Percentiles rank a stretch among this genome's conserved stretches.
phyloP scores from a whole-genome alignment of 345 rosid species.

The Nasturtium officinale region DNA sequence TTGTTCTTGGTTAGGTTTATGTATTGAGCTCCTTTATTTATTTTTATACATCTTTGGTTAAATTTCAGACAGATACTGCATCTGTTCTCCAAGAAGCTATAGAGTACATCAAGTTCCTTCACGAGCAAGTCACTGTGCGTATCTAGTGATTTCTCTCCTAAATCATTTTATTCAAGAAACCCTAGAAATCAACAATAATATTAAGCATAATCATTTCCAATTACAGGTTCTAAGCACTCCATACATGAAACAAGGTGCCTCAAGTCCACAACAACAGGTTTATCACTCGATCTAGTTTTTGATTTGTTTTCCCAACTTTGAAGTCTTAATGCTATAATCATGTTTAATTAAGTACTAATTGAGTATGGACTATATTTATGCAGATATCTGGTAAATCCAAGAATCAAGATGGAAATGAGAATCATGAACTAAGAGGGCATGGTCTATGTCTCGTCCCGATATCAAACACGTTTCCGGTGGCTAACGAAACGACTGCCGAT shows the following conservation, averaged over 20 bases:
- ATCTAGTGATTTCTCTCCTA: constrained; percentile 3
- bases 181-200: constrained; percentile 13
- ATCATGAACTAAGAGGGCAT: constrained; percentile 67
- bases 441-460: constrained; percentile 88
- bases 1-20: constrained; percentile 11
- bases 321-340: constrained; percentile 4
- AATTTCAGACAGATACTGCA: constrained; percentile 88
- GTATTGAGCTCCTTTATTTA: constrained; percentile 2
- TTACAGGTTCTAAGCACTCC: constrained; percentile 74
- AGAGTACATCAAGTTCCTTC: constrained; percentile 84
- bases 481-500: constrained; percentile 76
- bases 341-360: constrained; percentile 9
- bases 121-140: constrained; percentile 82
- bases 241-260: constrained; percentile 76
- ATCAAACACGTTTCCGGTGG: constrained; percentile 75
- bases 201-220: constrained; percentile 13
- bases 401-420: constrained; percentile 46
- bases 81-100: constrained; percentile 99
- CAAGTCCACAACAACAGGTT: constrained; percentile 73
- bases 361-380: neutral
- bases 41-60: constrained; percentile 3
- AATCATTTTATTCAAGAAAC: constrained; percentile 5
- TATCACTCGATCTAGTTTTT: neutral
- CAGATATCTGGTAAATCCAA: constrained; percentile 28
- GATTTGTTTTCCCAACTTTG: neutral